These are phyloP conservation scores for Xerocomus amazonicus DNA, from an alignment of 1,284 basidiomycete genomes.

Conservation along the genomic window DNA sequence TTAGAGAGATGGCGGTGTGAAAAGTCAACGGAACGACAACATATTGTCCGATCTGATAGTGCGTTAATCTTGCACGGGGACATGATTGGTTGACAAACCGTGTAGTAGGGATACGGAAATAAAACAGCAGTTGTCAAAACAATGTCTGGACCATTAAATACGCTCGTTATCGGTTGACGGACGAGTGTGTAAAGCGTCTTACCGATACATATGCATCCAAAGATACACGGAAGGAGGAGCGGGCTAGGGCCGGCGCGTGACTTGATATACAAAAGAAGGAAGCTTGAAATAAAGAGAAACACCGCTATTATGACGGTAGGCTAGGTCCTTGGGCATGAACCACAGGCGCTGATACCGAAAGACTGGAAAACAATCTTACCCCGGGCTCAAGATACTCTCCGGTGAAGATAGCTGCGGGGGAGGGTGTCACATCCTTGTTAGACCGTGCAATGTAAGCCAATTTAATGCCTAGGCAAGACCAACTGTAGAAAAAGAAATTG, in stretches of 20 bases:
- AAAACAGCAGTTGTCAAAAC: constrained; percentile 56
- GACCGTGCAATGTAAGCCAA: constrained; percentile 59
- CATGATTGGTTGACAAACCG: constrained; percentile 25
- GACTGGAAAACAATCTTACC: constrained; percentile 35
- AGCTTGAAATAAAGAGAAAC: constrained; percentile 65
- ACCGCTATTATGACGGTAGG: constrained; percentile 60
- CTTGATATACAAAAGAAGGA: constrained; percentile 62
- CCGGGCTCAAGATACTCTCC: constrained; percentile 60
- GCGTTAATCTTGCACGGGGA: constrained; percentile 5
- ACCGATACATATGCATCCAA: constrained; percentile 59
- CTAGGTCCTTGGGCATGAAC: constrained; percentile 25
- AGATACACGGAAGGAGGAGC: constrained; percentile 54
- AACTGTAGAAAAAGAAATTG: constrained; percentile 39
- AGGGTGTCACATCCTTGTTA: constrained; percentile 40
- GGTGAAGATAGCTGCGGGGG: constrained; percentile 38
- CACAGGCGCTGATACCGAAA: not conserved
- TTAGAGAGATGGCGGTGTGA: constrained; percentile 57
- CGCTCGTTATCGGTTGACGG: not conserved
- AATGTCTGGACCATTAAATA: constrained; percentile 43
- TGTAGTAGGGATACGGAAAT: constrained; percentile 67
- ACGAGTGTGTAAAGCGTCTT: constrained; percentile 8
- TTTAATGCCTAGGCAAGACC: constrained; percentile 64
- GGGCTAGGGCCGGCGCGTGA: constrained; percentile 64
- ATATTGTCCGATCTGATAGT: constrained; percentile 41
- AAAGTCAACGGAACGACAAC: constrained; percentile 61